Evolutionary conservation across 2,329 filamentous ascomycete species (phyloP), one percentile per base, ranked within the genome.

Genomic region (Amesomyces nigricolor): DNA sequence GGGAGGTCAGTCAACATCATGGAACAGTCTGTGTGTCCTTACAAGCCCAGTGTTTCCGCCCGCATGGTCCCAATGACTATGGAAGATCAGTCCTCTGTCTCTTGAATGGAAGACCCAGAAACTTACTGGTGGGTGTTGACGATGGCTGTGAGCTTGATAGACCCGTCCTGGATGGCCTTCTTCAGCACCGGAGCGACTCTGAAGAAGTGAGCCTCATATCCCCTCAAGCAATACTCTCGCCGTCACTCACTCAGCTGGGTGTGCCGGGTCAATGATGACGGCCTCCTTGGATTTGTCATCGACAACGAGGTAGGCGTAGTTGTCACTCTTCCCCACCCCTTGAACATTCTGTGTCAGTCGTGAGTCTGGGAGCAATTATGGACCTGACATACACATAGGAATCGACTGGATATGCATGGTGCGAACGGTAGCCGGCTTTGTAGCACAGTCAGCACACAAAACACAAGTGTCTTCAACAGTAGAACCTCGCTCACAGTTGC

Each of bases 41-140:
- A 91, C 89, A 61, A 96, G 79, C 65, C 91, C 85, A 55, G 81
- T 79, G 70, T 99, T 99, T 8, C 94, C 94, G 60, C 94, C 94
- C 0, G 94, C 87, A 72, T 99, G 94, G 63, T 99, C 94, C 78
- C 86, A 87, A 70, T 99, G 94, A 69, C 91, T 96, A 46, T 9
- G 52, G 30, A 26, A 35, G 29, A 16, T 40, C n/a, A 42, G 37
- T 26, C 37, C 37, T n/a, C 35, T 16, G 29, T 29, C 6, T 35
- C 13, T 2, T 5, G 8, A 26, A n/a, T 9, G 35, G 16, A 3
- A 9, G 16, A 42, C 14, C 29, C 7, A 13, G 37, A 19, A 22
- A 72, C 88, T 72, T 76, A 96, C 91, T 97, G 92, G 67, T 99
- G 94, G 1, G 94, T 99, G 69, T 99, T 99, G 66, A 97, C 85